Evolutionary conservation across 176 grass and related monocot species (phyloP), one percentile per base, ranked within the genome.

Genomic region (Cymbopogon citratus): DNA sequence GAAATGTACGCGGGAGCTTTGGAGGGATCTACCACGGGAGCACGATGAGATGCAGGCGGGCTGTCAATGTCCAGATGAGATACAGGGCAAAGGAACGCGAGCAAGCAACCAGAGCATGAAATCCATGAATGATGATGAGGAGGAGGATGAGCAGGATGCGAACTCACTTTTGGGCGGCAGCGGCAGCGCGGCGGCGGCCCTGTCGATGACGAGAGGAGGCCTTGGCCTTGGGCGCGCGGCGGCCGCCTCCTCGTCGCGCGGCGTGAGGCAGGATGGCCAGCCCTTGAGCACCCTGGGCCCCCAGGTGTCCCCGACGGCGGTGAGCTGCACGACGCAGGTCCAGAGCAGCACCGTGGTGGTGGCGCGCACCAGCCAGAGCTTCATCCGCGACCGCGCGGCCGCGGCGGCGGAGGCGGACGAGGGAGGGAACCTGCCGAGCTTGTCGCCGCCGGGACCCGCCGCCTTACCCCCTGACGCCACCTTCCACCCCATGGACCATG

Each of bases 131-230:
- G 51, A 54, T 2, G 9, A 57, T 3, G 25, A 28, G 0, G 7
- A 57, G 1, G 35, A 63, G n/a, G 12, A 26, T 27, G 2, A 16
- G 21, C 1, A 44, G 61, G 41, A 1, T 1, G 7, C 12, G 40
- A 25, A 85, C 95, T 95, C 82, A 99, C 97, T 93, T 81, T 96
- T 89, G 31, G 91, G 85, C 45, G 87, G 97, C 69, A 91, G 72
- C 7, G 11, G 49, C 64, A 91, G 71, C 9, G 9, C 18, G 49
- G 9, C 18, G 49, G 9, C 6, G 49, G 80, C 72, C 83, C 66
- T 93, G 4, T 95, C 79, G 59, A 88, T 87, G 40, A 90, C 2
- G 18, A 7, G 49, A 18, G 5, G 19, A 73, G 63, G 71, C 12
- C 63, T n/a, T n/a, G 40, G 27, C n/a, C n/a, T n/a, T n/a, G 78